Evolutionary conservation across 2,329 filamentous ascomycete genomes (phyloP).

Genomic region (Trichoderma harzianum): DNA sequence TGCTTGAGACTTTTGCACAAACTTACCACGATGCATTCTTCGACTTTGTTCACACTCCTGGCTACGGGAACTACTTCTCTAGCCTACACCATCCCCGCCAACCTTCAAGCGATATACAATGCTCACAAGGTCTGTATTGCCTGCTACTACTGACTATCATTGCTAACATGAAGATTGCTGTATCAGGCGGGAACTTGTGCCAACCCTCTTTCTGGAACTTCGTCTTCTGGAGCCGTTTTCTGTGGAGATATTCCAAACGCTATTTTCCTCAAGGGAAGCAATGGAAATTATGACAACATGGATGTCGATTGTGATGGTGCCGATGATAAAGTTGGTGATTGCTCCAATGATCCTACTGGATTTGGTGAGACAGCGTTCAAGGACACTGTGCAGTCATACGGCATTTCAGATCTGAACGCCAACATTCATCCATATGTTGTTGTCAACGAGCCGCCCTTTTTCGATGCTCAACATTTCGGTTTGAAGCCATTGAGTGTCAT

Average conservation of each 20-base stretch:
- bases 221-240: conserved; percentile 20
- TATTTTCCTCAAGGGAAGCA: conserved; percentile 7
- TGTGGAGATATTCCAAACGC: conserved; percentile 33
- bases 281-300: conserved; percentile 38
- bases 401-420: conserved; percentile 38
- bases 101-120: conserved; percentile 20
- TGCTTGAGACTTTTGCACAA: not conserved
- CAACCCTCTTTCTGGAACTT: conserved; percentile 22
- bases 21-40: conserved; percentile 15
- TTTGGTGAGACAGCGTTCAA: conserved; percentile 43
- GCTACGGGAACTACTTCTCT: conserved; percentile 15
- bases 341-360: conserved; percentile 35
- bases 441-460: conserved; percentile 36
- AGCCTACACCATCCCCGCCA: conserved; percentile 18
- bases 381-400: conserved; percentile 32
- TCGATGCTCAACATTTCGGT: not conserved
- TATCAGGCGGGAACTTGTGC: conserved; percentile 30
- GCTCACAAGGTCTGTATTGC: conserved; percentile 18
- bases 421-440: conserved; percentile 47
- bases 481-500: conserved; percentile 13
- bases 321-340: conserved; percentile 33
- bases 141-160: too few species aligned
- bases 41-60: conserved; percentile 14
- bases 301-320: conserved; percentile 51
- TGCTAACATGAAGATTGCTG: not conserved